A percentile compares a stretch with the other conserved stretches of the same genome.
Evolutionary conservation across 306 rosid genomes (phyloP).

Genomic region (Vicia faba): DNA sequence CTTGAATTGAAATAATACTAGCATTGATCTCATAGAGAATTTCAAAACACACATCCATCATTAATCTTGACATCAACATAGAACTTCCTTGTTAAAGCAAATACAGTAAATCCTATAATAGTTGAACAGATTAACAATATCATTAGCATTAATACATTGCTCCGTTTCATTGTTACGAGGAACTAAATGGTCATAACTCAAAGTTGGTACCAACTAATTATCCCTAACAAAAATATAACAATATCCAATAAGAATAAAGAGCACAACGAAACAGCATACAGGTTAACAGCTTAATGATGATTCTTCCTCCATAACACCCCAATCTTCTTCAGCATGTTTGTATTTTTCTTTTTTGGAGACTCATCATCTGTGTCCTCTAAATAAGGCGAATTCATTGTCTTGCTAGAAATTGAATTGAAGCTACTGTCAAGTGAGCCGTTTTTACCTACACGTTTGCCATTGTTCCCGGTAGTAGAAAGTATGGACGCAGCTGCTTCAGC

Average conservation of each 20-base stretch:
- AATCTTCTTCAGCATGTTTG: constrained; percentile 85
- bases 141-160: constrained; percentile 19
- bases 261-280: constrained; percentile 8
- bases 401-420: constrained; percentile 54
- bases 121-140: background rate
- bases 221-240: constrained; percentile 15
- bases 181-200: constrained; percentile 25
- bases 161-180: constrained; percentile 6
- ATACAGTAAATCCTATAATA: background rate
- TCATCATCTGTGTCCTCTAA: constrained; percentile 80
- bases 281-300: constrained; percentile 47
- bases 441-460: constrained; percentile 64
- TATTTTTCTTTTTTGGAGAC: constrained; percentile 89
- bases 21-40: background rate
- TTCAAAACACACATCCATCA: background rate
- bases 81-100: background rate
- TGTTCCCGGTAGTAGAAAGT: constrained; percentile 66
- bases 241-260: constrained; percentile 1
- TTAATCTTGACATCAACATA: background rate
- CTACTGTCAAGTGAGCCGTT: constrained; percentile 57
- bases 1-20: background rate
- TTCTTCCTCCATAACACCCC: constrained; percentile 93
- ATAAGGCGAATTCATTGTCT: constrained; percentile 65
- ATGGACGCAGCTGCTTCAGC: constrained; percentile 93
- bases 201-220: constrained; percentile 4